Percentiles rank a stretch among this genome's conserved stretches.
Conservation (phyloP, 2,329 filamentous ascomycete species). For the Aspergillus tanneri region DNA sequence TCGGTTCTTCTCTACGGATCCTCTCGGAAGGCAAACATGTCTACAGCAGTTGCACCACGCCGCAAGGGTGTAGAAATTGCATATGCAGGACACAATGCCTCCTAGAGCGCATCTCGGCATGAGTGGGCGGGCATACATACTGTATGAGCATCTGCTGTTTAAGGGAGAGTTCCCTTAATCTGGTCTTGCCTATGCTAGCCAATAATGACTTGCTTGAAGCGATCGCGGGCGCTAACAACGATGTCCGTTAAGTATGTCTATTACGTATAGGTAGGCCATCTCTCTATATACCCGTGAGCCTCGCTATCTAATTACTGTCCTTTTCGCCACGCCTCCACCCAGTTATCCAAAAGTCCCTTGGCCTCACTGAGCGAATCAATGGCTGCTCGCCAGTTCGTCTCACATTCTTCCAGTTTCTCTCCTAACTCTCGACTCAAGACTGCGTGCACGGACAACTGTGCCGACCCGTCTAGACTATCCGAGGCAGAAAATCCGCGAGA, state of each 20-base stretch:
- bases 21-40: neutral
- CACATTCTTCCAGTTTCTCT: slow-evolving; percentile 56
- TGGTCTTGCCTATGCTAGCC: too few species aligned
- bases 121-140: too few species aligned
- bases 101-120: too few species aligned
- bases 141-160: neutral
- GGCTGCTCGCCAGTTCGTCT: slow-evolving; percentile 55
- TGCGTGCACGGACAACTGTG: slow-evolving; percentile 41
- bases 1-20: neutral
- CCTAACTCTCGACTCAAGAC: slow-evolving; percentile 60
- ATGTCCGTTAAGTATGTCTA: too few species aligned
- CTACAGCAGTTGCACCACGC: neutral
- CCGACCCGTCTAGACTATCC: slow-evolving; percentile 22
- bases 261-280: too few species aligned
- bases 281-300: neutral
- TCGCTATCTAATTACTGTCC: too few species aligned
- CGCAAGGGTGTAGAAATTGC: neutral
- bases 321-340: slow-evolving; percentile 21
- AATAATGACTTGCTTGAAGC: too few species aligned
- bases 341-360: slow-evolving; percentile 21
- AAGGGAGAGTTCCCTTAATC: neutral
- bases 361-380: slow-evolving; percentile 21
- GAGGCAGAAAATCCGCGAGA: slow-evolving; percentile 1
- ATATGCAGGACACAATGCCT: neutral
- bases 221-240: too few species aligned